phyloP scores from a whole-genome alignment of 1,284 basidiomycete species.

The Trichosporon sp. region DNA sequence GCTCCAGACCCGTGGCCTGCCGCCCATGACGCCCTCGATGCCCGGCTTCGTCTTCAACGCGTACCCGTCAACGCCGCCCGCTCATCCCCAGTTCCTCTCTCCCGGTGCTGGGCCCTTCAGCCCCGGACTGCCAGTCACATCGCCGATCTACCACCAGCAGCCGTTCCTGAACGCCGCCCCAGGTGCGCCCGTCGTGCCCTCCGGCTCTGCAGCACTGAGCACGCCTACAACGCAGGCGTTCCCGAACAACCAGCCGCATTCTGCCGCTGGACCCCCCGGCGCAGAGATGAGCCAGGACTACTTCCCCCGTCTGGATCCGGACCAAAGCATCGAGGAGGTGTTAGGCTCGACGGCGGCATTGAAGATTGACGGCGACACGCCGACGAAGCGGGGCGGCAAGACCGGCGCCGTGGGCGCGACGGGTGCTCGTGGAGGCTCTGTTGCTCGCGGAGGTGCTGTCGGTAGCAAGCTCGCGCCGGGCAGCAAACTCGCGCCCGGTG shows the following conservation, averaged over 20 bases:
- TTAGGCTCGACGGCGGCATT: slow-evolving; percentile 17
- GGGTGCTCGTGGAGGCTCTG: too few species aligned
- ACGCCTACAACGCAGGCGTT: slow-evolving; percentile 53
- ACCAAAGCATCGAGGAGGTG: slow-evolving; percentile 15
- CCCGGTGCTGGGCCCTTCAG: slow-evolving; percentile 54
- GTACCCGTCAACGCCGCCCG: slow-evolving; percentile 55
- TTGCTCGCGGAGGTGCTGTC: not conserved
- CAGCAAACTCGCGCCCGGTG: not conserved
- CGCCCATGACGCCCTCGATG: slow-evolving; percentile 58
- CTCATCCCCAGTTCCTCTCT: slow-evolving; percentile 49
- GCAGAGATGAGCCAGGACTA: slow-evolving; percentile 38
- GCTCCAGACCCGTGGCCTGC: slow-evolving; percentile 49
- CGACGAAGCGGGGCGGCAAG: not conserved
- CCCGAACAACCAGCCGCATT: slow-evolving; percentile 39
- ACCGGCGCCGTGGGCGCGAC: too few species aligned
- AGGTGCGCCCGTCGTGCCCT: slow-evolving; percentile 53
- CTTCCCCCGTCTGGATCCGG: slow-evolving; percentile 37
- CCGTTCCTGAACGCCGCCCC: slow-evolving; percentile 57
- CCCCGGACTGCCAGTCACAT: slow-evolving; percentile 53
- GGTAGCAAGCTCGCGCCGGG: not conserved
- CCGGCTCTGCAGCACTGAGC: slow-evolving; percentile 46
- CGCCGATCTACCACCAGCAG: slow-evolving; percentile 44
- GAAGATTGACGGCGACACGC: slow-evolving; percentile 6
- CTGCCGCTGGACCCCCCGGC: slow-evolving; percentile 36
- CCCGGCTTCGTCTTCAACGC: slow-evolving; percentile 57